These are phyloP conservation scores for Dysphania ambrosioides DNA, from an alignment of 148 eudicot genomes.

Conservation along the genomic window DNA sequence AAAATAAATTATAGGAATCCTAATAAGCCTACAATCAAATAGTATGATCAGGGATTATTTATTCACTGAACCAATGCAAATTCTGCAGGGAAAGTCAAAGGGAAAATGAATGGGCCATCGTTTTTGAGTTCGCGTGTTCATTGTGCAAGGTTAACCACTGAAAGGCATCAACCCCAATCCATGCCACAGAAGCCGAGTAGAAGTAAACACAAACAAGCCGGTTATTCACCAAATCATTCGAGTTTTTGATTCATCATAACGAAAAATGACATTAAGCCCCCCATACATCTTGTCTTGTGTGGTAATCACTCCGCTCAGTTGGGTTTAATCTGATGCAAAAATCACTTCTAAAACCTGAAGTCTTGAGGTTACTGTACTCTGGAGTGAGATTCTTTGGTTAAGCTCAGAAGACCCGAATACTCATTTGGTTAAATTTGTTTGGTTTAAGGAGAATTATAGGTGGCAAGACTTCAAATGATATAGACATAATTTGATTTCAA, in stretches of 20 bases:
- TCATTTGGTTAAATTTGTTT: too few relatives aligned
- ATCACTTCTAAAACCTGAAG: not conserved
- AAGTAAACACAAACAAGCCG: slow-evolving; percentile 23
- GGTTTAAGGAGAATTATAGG: too few relatives aligned
- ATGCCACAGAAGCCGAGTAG: slow-evolving; percentile 19
- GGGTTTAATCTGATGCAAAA: too few relatives aligned
- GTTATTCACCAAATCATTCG: slow-evolving; percentile 22
- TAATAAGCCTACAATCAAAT: not conserved
- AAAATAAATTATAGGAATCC: not conserved
- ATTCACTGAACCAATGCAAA: not conserved
- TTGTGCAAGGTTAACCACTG: slow-evolving; percentile 19
- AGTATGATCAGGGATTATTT: not conserved
- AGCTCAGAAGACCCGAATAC: too few relatives aligned
- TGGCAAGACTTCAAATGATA: too few relatives aligned
- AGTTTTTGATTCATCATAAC: slow-evolving; percentile 3
- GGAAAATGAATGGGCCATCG: slow-evolving; percentile 29
- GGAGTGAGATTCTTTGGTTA: not conserved
- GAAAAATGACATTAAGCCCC: not conserved
- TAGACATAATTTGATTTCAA: too few relatives aligned
- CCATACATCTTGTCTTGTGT: not conserved
- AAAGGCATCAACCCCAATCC: slow-evolving; percentile 22
- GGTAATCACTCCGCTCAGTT: slow-evolving; percentile 1
- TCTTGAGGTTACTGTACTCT: not conserved
- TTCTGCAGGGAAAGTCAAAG: slow-evolving; percentile 25
- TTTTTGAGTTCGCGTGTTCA: slow-evolving; percentile 19